Percentiles rank a stretch among this genome's conserved stretches.
Evolutionary conservation across 2,329 filamentous ascomycete species (phyloP).

Genomic region (Ascochyta viciae-villosae): DNA sequence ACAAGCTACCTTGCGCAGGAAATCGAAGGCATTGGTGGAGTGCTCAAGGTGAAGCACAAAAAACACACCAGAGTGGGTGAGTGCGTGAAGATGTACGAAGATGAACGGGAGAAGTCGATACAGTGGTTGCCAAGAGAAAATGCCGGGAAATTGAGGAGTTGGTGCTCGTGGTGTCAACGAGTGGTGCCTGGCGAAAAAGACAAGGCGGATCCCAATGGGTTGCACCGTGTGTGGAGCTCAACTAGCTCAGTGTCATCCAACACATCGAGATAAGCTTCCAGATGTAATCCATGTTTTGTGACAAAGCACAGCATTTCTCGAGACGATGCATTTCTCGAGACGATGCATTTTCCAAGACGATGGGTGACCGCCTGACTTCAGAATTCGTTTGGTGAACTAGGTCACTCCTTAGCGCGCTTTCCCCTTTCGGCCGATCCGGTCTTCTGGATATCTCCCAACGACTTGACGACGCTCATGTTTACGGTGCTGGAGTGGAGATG

Average conservation of each 20-base stretch:
- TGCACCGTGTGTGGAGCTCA: conserved; percentile 13
- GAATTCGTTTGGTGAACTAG: too few relatives aligned
- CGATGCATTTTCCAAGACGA: too few relatives aligned
- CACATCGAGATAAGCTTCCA: neutral
- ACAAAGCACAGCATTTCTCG: neutral
- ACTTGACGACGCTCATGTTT: too few relatives aligned
- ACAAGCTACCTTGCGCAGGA: conserved; percentile 85
- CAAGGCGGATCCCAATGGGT: conserved; percentile 4
- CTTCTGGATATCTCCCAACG: neutral
- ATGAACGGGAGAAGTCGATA: conserved; percentile 53
- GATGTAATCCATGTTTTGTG: neutral
- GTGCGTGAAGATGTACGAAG: conserved; percentile 84
- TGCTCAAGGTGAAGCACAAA: conserved; percentile 87
- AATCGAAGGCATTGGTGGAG: conserved; percentile 87
- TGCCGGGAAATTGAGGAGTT: conserved; percentile 72
- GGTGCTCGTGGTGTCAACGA: conserved; percentile 91
- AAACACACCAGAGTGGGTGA: conserved; percentile 81
- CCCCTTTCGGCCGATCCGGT: neutral
- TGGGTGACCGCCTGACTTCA: too few relatives aligned
- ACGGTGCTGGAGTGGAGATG: too few relatives aligned
- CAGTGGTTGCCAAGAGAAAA: conserved; percentile 75
- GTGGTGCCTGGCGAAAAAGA: conserved; percentile 70
- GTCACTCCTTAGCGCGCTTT: neutral
- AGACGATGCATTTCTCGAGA: too few relatives aligned
- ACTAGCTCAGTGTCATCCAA: conserved; percentile 11